Percentiles rank a stretch among this genome's conserved stretches.
Evolutionary conservation across 257 asterid species (phyloP).

Genomic region (Lithospermum erythrorhizon): DNA sequence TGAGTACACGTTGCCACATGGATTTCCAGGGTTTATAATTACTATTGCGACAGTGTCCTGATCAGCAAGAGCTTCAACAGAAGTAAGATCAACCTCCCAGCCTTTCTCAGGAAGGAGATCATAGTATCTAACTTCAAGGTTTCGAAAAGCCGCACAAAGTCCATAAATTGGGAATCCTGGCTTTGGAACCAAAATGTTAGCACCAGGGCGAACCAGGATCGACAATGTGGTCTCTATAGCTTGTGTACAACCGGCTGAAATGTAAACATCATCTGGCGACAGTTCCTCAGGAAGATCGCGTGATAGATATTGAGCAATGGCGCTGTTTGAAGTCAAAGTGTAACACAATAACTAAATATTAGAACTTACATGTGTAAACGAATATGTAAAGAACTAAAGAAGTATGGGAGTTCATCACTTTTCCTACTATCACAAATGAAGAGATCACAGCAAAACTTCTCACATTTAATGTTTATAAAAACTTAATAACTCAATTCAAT

Average conservation of each 20-base stretch:
- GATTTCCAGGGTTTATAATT: slow-evolving; percentile 83
- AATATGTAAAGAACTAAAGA: neutral
- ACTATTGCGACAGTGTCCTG: slow-evolving; percentile 67
- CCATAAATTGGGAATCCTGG: slow-evolving; percentile 84
- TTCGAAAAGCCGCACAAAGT: slow-evolving; percentile 51
- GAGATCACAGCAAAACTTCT: no score
- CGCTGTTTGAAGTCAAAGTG: slow-evolving; percentile 28
- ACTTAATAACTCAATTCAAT: no score
- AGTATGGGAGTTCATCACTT: neutral
- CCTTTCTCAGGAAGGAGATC: slow-evolving; percentile 53
- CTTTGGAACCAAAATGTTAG: slow-evolving; percentile 67
- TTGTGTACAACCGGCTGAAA: slow-evolving; percentile 82
- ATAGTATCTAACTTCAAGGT: slow-evolving; percentile 47
- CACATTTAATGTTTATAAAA: no score
- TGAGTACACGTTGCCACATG: slow-evolving; percentile 75
- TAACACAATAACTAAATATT: neutral
- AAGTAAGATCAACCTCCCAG: slow-evolving; percentile 68
- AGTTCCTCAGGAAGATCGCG: slow-evolving; percentile 49
- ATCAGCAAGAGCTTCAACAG: slow-evolving; percentile 62
- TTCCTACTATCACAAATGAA: no score
- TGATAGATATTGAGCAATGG: slow-evolving; percentile 66
- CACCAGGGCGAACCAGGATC: slow-evolving; percentile 53
- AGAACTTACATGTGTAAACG: neutral
- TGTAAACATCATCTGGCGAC: slow-evolving; percentile 52
- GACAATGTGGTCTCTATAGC: slow-evolving; percentile 67